Base-by-base conservation (phyloP, 768 basidiomycete species). In the Lactarius trivialis region DNA sequence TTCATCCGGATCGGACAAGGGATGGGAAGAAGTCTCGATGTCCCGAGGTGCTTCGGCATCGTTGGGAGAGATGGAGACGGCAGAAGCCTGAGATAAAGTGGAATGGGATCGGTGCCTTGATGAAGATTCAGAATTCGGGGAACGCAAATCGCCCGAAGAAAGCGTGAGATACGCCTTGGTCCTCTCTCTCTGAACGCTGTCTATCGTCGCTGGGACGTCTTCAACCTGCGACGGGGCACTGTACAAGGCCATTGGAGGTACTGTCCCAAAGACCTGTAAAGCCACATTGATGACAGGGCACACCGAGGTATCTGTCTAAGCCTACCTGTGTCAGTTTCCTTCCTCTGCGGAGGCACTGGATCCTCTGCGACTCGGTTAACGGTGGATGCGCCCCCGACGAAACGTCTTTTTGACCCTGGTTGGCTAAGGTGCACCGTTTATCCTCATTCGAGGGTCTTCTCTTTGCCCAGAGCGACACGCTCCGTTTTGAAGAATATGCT, bases 311-410 rank as follows among this genome's bases (percentile, higher is more conserved):
- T 24, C 24, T 34, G 39, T 39, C 49, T 63, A 24, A 45, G 55
- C 71, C 33, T 65, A 83, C 82, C 76, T 82, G 78, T 6, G 76
- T 70, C 73, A 83, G 78, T 70, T 83, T 83, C 62, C 76, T 70
- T 33, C 79, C 80, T 33, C 81, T 77, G 64, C 74, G 76, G 58
- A 83, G 74, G 56, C 75, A 77, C 60, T 77, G 60, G 9, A 72
- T 68, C 57, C 76, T 71, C 66, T 81, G 75, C 52, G 70, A 71
- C 59, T 76, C 77, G 15, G 63, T 65, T 60, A 70, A 56, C 12
- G 66, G 57, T 14, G 30, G 60, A 54, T 11, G 30, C 17, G 15
- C 33, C 45, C 7, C n/a, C 14, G 51, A 45, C 11, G 21, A 45
- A 26, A 52, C 37, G 28, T 41, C 62, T 67, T 59, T 56, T 48